Evolutionary conservation across 352 stramenopile species (phyloP), one percentile per base, ranked within the genome.

Genomic region (Plasmopara muralis): DNA sequence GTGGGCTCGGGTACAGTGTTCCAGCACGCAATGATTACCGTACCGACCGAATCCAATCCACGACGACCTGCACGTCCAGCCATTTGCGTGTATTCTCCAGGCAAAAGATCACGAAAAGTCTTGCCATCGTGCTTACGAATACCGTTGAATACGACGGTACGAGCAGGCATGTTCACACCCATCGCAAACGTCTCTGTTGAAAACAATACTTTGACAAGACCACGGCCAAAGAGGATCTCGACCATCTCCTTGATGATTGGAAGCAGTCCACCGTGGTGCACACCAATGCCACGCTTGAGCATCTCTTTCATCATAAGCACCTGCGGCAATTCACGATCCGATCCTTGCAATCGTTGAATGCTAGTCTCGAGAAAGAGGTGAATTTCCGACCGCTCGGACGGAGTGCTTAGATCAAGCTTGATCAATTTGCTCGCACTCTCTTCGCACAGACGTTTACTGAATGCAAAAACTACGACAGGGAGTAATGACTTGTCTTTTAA

Each of bases 171-270:
- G 65, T 99, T 99, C 4, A 99, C 93, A 58, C 97, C 97, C 85
- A 98, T 98, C 2, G 97, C 97, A 70, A 99, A 99, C 3, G 97
- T 99, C 63, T 99, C 97, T 2, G 97, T 99, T 4, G 96, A 97
- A 63, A 99, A 99, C 1, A 99, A 71, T 45, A 97, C 83, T 63
- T 99, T 99, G 43, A 99, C 93, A 13, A 99, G 76, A 9, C 95
- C 95, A 18, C 91, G 72, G 33, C 83, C 90, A 74, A 99, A 99
- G 31, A 99, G 76, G 40, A 99, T 99, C 68, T 99, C 96, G n/a
- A 99, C 96, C 72, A 98, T 97, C 64, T 99, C 97, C 68, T 99
- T 99, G 45, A 99, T 83, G 39, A 99, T 98, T 4, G 97, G 96
- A n/a, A 99, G 80, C 34, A 99, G 62, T 0, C 95, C 96, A 30